Conservation (phyloP, 176 grass and related monocot genomes). For the Tillandsia leiboldiana region DNA sequence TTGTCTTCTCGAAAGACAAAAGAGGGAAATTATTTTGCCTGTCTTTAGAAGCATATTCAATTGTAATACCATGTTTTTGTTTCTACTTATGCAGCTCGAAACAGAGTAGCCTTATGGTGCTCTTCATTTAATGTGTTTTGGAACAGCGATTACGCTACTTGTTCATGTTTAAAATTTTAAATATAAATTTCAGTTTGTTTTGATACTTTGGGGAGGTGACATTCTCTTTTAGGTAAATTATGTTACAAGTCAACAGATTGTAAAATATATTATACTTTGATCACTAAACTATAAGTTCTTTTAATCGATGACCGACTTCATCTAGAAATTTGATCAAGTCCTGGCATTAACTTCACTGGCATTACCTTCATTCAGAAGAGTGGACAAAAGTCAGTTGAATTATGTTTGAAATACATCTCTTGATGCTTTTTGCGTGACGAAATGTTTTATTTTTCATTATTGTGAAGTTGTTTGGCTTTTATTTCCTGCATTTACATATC, state of each 20-base stretch:
- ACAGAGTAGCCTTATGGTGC: neutral
- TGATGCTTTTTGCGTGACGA: too few species aligned
- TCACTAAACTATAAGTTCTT: too few species aligned
- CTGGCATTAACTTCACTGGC: too few species aligned
- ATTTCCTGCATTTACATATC: neutral
- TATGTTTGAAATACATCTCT: too few species aligned
- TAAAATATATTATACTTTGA: too few species aligned
- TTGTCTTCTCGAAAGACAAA: neutral
- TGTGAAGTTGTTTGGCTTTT: neutral
- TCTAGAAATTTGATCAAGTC: too few species aligned
- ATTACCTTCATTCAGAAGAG: too few species aligned
- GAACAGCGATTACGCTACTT: neutral
- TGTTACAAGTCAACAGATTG: too few species aligned
- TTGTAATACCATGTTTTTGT: neutral
- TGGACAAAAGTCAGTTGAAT: too few species aligned
- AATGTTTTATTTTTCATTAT: neutral
- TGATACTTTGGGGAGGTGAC: too few species aligned
- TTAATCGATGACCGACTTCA: too few species aligned
- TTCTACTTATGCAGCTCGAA: neutral
- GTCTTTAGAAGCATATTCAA: neutral
- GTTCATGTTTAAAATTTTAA: neutral
- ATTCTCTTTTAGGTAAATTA: too few species aligned
- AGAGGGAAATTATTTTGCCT: neutral
- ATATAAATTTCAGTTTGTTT: neutral
- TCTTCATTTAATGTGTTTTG: neutral